Evolutionary conservation across 352 stramenopile species (phyloP).

Genomic region (Aphanomyces cochlioides): DNA sequence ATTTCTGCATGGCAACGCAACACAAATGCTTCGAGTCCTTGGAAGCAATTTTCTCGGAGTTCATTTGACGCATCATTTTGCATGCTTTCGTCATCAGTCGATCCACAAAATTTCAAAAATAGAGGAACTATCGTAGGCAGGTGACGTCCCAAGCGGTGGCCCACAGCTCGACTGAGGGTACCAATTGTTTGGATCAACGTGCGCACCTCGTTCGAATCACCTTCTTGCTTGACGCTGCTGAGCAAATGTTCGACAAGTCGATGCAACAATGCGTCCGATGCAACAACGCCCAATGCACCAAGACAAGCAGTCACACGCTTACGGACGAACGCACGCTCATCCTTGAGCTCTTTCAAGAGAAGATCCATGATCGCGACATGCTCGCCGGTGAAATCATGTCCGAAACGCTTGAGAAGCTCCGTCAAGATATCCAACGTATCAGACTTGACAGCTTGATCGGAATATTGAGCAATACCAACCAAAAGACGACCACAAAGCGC

Average conservation of each 20-base stretch:
- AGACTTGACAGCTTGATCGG: constrained; percentile 82
- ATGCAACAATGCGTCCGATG: constrained; percentile 92
- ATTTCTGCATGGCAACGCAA: constrained; percentile 95
- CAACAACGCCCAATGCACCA: constrained; percentile 92
- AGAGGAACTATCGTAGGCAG: constrained; percentile 96
- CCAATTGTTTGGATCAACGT: constrained; percentile 97
- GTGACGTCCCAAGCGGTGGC: constrained; percentile 93
- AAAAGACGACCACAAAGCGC: constrained; percentile 66
- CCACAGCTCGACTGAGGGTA: constrained; percentile 94
- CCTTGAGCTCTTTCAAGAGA: constrained; percentile 77
- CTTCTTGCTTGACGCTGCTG: constrained; percentile 80
- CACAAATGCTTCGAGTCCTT: constrained; percentile 97
- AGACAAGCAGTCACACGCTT: constrained; percentile 96
- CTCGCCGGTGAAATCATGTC: constrained; percentile 81
- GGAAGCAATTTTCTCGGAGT: constrained; percentile 97
- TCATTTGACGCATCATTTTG: constrained; percentile 94
- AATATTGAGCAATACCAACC: constrained; percentile 54
- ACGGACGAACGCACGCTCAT: constrained; percentile 85
- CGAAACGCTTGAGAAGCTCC: constrained; percentile 95
- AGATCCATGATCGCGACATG: constrained; percentile 88
- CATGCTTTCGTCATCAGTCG: constrained; percentile 87
- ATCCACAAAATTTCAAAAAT: constrained; percentile 92
- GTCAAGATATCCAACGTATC: constrained; percentile 97
- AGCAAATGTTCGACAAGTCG: constrained; percentile 91
- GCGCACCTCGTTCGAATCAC: constrained; percentile 70